Percentiles rank a stretch among this genome's conserved stretches.
phyloP scores from a whole-genome alignment of 2,329 filamentous ascomycete species.

The Cryoendolithus antarcticus region DNA sequence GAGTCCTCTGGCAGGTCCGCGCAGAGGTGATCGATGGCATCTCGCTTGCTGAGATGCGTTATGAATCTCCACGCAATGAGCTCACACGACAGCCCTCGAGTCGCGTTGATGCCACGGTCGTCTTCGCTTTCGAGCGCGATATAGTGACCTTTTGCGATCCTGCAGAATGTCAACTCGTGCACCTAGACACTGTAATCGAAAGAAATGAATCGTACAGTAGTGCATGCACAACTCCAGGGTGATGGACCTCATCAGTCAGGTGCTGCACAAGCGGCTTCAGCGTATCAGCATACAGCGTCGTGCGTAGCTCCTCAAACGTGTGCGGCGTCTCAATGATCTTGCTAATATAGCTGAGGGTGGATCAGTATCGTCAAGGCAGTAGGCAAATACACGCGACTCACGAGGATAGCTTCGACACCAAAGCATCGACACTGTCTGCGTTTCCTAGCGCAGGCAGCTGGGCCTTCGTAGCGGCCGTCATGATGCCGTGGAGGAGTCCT shows the following conservation, averaged over 20 bases:
- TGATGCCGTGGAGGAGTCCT: too few relatives aligned
- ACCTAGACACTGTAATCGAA: neutral
- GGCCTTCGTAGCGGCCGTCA: too few relatives aligned
- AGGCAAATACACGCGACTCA: too few relatives aligned
- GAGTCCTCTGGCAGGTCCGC: slow-evolving; percentile 49
- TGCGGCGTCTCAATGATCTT: slow-evolving; percentile 52
- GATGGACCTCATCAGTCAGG: slow-evolving; percentile 49
- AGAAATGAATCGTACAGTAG: slow-evolving; percentile 42
- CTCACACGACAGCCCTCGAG: slow-evolving; percentile 63
- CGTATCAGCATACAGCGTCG: slow-evolving; percentile 47
- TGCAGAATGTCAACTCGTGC: slow-evolving; percentile 21
- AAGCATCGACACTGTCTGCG: too few relatives aligned
- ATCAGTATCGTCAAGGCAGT: too few relatives aligned
- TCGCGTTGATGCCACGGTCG: slow-evolving; percentile 53
- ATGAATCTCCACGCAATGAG: slow-evolving; percentile 72
- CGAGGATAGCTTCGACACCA: too few relatives aligned
- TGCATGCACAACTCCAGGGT: slow-evolving; percentile 59
- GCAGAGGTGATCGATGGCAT: slow-evolving; percentile 62
- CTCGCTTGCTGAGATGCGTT: slow-evolving; percentile 55
- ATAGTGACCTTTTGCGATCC: slow-evolving; percentile 65
- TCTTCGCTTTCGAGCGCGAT: slow-evolving; percentile 46
- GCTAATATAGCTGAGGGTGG: slow-evolving; percentile 42
- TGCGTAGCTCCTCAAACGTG: slow-evolving; percentile 62
- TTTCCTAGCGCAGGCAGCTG: too few relatives aligned
- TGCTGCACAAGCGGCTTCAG: slow-evolving; percentile 52